Base-by-base conservation (phyloP, 1,139 yeast species). In the Lodderomyces parapsilosis region DNA sequence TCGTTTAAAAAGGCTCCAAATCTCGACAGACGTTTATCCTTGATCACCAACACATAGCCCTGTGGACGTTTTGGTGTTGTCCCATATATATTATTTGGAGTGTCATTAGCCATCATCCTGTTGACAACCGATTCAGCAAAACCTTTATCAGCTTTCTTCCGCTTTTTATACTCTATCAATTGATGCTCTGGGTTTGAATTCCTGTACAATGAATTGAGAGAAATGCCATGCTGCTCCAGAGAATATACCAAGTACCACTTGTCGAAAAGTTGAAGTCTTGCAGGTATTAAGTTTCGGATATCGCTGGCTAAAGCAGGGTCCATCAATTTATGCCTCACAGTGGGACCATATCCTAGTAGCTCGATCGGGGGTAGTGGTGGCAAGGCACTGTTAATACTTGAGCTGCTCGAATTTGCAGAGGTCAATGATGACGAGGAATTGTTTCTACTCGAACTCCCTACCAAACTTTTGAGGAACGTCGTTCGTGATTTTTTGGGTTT, bases 1-100 rank as follows among this genome's bases (percentile, higher is more conserved):
- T 89, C 96, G 61, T 89, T 93, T 42, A 83, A 56, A 59, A 81
- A 94, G 10, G 91, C 86, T 0, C 99, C 99, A 68, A 93, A 93
- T 38, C 80, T 64, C 28, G 80, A 75, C 40, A 81, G 79, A 24
- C 71, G 66, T 14, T 73, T 67, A 57, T 91, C 97, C 57, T 73
- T 73, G 6, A 91, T 68, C 2, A 85, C 77, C 43, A 91, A 51
- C 1, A 91, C 77, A 55, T 85, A 91, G 0, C 96, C 96, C 39
- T 76, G 64, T 4, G 74, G 78, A 43, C 81, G 55, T 43, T 65
- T 65, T 2, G 57, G 58, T 40, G 54, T 55, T 30, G 46, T 49
- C 41, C 39, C 36, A 27, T 14, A 37, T 14, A 15, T 10, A 13
- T 10, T 6, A 3, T 40, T 28, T 38, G 59, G 51, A 28, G 50